phyloP scores from a whole-genome alignment of 2,329 filamentous ascomycete genomes.

The Pyricularia sp. region DNA sequence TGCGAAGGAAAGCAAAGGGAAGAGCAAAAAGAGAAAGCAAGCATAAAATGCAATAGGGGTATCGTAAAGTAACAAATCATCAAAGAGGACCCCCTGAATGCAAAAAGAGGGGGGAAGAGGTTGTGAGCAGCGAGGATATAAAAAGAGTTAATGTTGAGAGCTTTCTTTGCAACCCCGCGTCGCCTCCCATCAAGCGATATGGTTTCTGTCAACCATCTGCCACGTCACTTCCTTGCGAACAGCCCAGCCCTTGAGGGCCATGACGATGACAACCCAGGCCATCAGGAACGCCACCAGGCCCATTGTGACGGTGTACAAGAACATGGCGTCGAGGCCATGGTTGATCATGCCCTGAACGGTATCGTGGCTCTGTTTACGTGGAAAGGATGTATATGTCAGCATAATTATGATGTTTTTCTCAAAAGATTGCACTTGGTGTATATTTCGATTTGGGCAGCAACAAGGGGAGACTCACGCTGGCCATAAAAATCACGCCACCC shows the following conservation, averaged over 20 bases:
- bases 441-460: background rate
- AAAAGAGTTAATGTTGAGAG: background rate
- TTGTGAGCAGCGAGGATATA: background rate
- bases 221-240: constrained; percentile 22
- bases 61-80: background rate
- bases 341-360: constrained; percentile 64
- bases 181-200: background rate
- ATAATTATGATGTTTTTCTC: background rate
- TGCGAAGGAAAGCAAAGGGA: background rate
- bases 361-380: constrained; percentile 48
- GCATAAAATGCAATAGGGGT: background rate
- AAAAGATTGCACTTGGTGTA: background rate
- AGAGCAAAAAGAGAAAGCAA: background rate
- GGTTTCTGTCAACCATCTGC: background rate
- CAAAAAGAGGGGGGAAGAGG: background rate
- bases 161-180: no score
- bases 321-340: constrained; percentile 77
- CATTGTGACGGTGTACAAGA: constrained; percentile 80
- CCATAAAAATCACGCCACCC: constrained; percentile 86
- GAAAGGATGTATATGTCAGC: background rate
- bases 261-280: constrained; percentile 66
- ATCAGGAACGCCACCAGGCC: constrained; percentile 72
- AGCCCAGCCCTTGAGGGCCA: constrained; percentile 85
- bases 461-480: constrained; percentile 50
- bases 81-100: background rate